Evolutionary conservation across 169 alveolate species (phyloP), one percentile per base, ranked within the genome.

Genomic region (Plasmodium adleri): DNA sequence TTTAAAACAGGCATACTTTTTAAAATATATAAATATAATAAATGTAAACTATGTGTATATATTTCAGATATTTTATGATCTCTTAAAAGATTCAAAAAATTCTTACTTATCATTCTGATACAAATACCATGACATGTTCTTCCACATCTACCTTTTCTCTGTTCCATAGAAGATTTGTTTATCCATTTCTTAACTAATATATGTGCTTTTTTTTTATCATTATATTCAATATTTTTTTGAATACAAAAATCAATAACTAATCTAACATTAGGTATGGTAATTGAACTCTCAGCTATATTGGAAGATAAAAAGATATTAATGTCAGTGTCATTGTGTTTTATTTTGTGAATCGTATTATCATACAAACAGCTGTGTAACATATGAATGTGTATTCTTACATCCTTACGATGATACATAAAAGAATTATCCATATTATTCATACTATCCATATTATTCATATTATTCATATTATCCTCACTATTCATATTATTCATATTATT

Each of bases 111-210:
- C 88, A 74, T 74, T 13, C 88, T 64, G 1, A 74, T 74, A 67
- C 88, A 74, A 4, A 74, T 74, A 3, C 88, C 88, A 74, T 74
- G 88, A 45, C 88, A 74, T 0, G 88, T 74, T 32, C 88, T 45
- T 8, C 88, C 88, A 45, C 88, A 74, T 9, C 88, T 74, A 0
- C 88, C 88, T 67, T 74, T 74, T 15, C 88, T 58, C 24, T 74
- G 88, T 45, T 74, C 88, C 88, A 74, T 74, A 32, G 88, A 74
- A 1, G 88, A 74, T 28, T 74, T 74, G 28, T 74, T 74, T 15
- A 60, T 60, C 88, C 88, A 74, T 7, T 74, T 74, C 26, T 74
- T 74, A 4, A 52, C 71, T 22, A 74, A 45, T 1, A 74, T 59
- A 52, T 74, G 74, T 2, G 88, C 88, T n/a, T 32, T 74, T 59